Percentiles rank a stretch among this genome's conserved stretches.
These are phyloP conservation scores for Cutaneotrichosporon sp. DNA, from an alignment of 1,284 basidiomycete species.

Conservation along the genomic window DNA sequence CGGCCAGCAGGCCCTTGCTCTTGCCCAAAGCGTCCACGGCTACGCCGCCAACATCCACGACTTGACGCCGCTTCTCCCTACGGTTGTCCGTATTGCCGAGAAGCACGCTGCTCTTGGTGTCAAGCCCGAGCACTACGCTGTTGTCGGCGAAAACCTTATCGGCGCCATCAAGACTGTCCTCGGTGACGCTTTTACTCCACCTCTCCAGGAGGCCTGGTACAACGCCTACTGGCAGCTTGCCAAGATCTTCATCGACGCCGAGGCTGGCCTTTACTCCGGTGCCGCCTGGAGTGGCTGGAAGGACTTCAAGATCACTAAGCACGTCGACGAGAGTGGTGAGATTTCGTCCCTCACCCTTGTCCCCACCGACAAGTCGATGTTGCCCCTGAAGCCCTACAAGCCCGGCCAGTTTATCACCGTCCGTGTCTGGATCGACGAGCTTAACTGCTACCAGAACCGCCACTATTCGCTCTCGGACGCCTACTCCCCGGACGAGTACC, in stretches of 20 bases:
- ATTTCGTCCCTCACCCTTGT: slow-evolving; percentile 33
- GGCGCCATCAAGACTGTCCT: slow-evolving; percentile 31
- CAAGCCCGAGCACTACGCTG: slow-evolving; percentile 33
- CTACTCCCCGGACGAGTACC: slow-evolving; percentile 23
- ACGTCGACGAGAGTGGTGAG: slow-evolving; percentile 26
- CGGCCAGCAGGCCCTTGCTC: slow-evolving; percentile 28
- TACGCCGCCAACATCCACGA: slow-evolving; percentile 41
- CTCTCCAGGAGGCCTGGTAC: slow-evolving; percentile 35
- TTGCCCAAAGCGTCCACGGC: slow-evolving; percentile 34
- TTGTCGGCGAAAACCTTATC: slow-evolving; percentile 35
- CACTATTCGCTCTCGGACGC: slow-evolving; percentile 35
- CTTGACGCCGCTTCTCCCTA: slow-evolving; percentile 30
- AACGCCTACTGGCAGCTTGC: slow-evolving; percentile 24
- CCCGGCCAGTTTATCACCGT: slow-evolving; percentile 39
- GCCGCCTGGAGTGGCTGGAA: slow-evolving; percentile 31
- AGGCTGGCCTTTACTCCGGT: slow-evolving; percentile 28
- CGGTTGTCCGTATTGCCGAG: slow-evolving; percentile 35
- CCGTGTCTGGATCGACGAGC: slow-evolving; percentile 15
- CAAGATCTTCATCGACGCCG: slow-evolving; percentile 36
- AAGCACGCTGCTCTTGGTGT: slow-evolving; percentile 39
- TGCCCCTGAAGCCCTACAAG: slow-evolving; percentile 25
- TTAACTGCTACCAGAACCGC: slow-evolving; percentile 20
- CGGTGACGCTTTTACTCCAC: slow-evolving; percentile 34
- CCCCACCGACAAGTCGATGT: slow-evolving; percentile 23
- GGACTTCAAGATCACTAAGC: slow-evolving; percentile 27